phyloP scores from a whole-genome alignment of 2,329 filamentous ascomycete species.

The Ophiostoma novo-ulmi region DNA sequence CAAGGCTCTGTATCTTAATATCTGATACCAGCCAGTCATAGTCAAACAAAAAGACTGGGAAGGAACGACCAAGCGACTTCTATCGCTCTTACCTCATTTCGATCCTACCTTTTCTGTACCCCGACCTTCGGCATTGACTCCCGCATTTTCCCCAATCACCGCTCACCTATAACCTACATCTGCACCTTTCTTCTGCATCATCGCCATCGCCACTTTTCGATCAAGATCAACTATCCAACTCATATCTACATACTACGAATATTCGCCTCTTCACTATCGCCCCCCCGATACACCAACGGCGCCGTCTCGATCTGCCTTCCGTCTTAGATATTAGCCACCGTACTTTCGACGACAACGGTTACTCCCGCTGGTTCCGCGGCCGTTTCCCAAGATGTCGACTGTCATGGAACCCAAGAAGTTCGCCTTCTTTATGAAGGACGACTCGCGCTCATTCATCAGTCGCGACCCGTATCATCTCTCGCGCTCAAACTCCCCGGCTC shows the following conservation, averaged over 20 bases:
- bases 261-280: conserved; percentile 1
- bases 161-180: background rate
- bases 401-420: conserved; percentile 29
- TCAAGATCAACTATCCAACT: background rate
- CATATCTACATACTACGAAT: background rate
- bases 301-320: too few species aligned
- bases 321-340: conserved; percentile 6
- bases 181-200: background rate
- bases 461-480: conserved; percentile 15
- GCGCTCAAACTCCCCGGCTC: conserved; percentile 26
- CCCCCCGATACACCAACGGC: background rate
- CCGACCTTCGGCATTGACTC: background rate
- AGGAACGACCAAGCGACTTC: conserved; percentile 16
- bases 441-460: conserved; percentile 18
- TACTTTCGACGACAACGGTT: conserved; percentile 3
- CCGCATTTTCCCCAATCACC: background rate
- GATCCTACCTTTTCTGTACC: background rate
- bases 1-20: conserved; percentile 12
- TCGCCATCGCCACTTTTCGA: background rate
- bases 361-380: conserved; percentile 4
- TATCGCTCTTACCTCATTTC: conserved; percentile 10
- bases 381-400: conserved; percentile 18
- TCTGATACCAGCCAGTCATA: conserved; percentile 18
- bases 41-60: conserved; percentile 21
- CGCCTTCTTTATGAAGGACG: conserved; percentile 28